phyloP scores from a whole-genome alignment of 2,329 filamentous ascomycete genomes.

The Talaromyces amestolkiae region DNA sequence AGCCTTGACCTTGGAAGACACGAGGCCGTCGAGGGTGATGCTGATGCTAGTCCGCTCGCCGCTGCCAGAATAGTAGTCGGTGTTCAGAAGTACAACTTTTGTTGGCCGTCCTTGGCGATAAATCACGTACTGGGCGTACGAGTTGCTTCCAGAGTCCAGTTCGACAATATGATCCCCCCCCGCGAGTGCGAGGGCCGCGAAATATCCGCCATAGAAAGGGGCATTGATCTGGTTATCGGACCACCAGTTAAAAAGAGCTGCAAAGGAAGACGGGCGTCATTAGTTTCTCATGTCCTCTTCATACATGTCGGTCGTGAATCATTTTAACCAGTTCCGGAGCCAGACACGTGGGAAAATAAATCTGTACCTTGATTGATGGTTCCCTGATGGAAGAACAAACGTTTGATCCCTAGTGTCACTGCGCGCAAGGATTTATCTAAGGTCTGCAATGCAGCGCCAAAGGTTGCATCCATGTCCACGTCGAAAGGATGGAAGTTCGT shows the following conservation, averaged over 20 bases:
- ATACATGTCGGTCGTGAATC: neutral
- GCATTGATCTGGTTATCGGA: constrained; percentile 8
- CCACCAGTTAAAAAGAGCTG: constrained; percentile 6
- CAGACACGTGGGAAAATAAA: neutral
- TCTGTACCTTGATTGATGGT: constrained; percentile 5
- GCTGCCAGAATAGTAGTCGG: constrained; percentile 3
- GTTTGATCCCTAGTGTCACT: constrained; percentile 5
- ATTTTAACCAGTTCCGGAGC: neutral
- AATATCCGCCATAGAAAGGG: constrained; percentile 7
- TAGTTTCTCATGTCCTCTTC: neutral
- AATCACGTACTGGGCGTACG: constrained; percentile 2
- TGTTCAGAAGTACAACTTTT: constrained; percentile 4
- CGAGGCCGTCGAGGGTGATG: neutral
- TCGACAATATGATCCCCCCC: neutral
- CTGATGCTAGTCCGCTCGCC: neutral
- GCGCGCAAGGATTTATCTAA: neutral
- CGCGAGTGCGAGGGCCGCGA: neutral
- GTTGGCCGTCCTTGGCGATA: neutral
- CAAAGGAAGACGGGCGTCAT: neutral
- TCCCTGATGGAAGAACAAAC: constrained; percentile 4
- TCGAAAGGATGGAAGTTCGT: constrained; percentile 6
- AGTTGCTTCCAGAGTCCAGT: neutral
- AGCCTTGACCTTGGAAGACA: neutral
- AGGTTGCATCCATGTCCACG: constrained; percentile 7
- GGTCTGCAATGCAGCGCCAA: neutral